These are phyloP conservation scores for Cercospora zeina DNA, from an alignment of 2,329 filamentous ascomycete species.

Conservation along the genomic window DNA sequence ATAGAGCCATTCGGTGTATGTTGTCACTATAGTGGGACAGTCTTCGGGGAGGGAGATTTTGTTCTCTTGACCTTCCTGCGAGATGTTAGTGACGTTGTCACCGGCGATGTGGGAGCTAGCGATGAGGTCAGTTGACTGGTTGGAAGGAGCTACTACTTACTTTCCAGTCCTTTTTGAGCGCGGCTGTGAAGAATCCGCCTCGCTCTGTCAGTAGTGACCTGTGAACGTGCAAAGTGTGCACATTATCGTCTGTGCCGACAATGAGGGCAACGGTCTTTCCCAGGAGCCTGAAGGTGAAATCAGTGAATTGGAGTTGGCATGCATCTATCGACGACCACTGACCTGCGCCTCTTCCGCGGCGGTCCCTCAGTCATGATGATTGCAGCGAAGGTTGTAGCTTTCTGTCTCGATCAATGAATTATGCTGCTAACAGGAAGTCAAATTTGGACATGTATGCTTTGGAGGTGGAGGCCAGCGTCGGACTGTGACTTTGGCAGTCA, in stretches of 20 bases:
- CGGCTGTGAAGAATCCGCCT: conserved; percentile 9
- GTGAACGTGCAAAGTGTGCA: not conserved
- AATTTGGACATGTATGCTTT: not conserved
- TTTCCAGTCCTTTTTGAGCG: conserved; percentile 11
- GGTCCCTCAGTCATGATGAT: not conserved
- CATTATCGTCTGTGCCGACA: not conserved
- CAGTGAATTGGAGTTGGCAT: not conserved
- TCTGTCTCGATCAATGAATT: not conserved
- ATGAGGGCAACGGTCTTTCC: not conserved
- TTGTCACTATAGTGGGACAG: not conserved
- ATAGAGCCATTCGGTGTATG: not conserved
- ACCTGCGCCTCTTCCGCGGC: not conserved
- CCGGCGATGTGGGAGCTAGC: not conserved
- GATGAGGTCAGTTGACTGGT: not conserved
- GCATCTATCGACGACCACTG: not conserved
- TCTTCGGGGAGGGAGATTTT: not conserved
- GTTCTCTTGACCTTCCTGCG: not conserved
- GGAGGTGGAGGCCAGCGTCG: not conserved
- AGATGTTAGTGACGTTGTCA: not conserved
- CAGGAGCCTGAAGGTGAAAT: not conserved
- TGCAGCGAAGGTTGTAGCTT: not conserved
- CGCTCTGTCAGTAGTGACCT: not conserved
- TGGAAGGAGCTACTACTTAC: not conserved
- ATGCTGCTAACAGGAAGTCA: not conserved
- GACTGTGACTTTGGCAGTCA: not conserved